Evolutionary conservation across 768 basidiomycete genomes (phyloP).

Genomic region (Phaeotremella skinneri): DNA sequence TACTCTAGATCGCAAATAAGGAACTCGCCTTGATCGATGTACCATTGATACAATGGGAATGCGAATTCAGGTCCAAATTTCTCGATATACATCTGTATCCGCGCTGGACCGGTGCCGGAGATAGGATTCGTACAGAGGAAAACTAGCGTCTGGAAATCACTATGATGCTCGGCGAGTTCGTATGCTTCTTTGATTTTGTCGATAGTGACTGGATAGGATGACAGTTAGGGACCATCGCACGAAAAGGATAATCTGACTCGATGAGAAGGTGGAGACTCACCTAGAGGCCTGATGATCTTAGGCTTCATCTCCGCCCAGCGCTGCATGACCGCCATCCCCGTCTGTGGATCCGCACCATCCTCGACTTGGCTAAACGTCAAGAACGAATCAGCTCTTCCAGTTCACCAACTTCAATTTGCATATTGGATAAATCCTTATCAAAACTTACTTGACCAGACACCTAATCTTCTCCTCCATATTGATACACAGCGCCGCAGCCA

Average conservation of each 20-base stretch:
- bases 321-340: constrained; percentile 63
- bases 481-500: constrained; percentile 50
- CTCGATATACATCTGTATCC: constrained; percentile 67
- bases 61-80: constrained; percentile 80
- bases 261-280: constrained; percentile 56
- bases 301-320: constrained; percentile 71
- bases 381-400: constrained; percentile 18
- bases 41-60: constrained; percentile 86
- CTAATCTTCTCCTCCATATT: constrained; percentile 49
- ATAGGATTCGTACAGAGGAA: constrained; percentile 67
- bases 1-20: background rate
- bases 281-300: constrained; percentile 72
- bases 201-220: constrained; percentile 58
- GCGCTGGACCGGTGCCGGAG: constrained; percentile 45
- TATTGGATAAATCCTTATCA: background rate
- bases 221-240: background rate
- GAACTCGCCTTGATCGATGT: constrained; percentile 75
- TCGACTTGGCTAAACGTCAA: constrained; percentile 23
- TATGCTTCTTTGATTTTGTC: constrained; percentile 72
- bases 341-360: constrained; percentile 57
- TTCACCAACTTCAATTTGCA: background rate
- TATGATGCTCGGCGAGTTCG: constrained; percentile 77
- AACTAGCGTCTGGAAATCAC: constrained; percentile 80
- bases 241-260: background rate
- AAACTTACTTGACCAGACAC: constrained; percentile 32